Percentiles rank a stretch among this genome's conserved stretches.
Conservation (phyloP, 1,139 yeast genomes). For the Petasospora rhodanensis region DNA sequence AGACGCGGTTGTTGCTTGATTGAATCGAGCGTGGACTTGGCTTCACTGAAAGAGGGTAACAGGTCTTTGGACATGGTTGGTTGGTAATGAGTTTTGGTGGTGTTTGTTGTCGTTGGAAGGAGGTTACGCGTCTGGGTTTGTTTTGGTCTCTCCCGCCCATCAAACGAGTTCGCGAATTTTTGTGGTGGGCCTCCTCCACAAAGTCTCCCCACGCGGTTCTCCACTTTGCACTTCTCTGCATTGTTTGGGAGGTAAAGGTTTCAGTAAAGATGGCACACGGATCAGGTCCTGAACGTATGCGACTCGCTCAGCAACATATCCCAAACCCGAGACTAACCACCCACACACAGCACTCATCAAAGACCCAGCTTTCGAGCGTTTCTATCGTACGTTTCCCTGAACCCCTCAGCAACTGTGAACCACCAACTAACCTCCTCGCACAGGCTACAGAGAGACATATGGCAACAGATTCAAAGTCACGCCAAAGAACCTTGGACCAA, state of each 20-base stretch:
- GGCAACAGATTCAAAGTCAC: constrained; percentile 21
- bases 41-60: constrained; percentile 10
- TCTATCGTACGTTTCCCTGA: constrained; percentile 19
- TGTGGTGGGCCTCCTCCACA: no score
- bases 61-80: constrained; percentile 17
- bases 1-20: constrained; percentile 15
- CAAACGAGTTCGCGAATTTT: no score
- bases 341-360: constrained; percentile 15
- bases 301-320: background rate
- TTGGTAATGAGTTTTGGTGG: no score
- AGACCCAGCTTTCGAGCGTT: constrained; percentile 24
- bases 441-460: constrained; percentile 21
- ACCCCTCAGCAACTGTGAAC: constrained; percentile 1
- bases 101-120: no score
- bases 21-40: constrained; percentile 11
- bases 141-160: no score
- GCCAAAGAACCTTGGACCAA: constrained; percentile 18
- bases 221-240: no score
- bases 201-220: no score
- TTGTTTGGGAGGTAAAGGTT: no score
- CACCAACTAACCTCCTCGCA: constrained; percentile 1
- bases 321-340: constrained; percentile 6
- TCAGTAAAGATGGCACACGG: constrained; percentile 17
- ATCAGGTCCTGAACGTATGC: constrained; percentile 20
- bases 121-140: no score